Evolutionary conservation across 2,329 filamentous ascomycete genomes (phyloP).

Genomic region (Sporothrix pseudoabietina): DNA sequence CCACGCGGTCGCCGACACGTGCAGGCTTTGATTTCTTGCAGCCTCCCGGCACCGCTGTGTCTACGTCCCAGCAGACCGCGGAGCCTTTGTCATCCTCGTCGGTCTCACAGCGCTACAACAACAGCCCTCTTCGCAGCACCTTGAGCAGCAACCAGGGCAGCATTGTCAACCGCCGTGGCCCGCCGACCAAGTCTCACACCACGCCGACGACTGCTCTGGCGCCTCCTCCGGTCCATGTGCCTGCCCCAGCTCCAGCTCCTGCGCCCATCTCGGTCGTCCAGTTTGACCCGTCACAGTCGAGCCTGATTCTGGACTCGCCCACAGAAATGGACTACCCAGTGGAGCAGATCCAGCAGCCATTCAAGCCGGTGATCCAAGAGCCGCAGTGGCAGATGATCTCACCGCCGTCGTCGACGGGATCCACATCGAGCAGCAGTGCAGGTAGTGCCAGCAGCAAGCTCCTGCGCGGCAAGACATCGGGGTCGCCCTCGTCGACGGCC

Average conservation of each 20-base stretch:
- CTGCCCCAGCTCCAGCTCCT: not conserved
- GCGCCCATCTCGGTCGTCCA: conserved; percentile 30
- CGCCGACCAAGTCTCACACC: conserved; percentile 3
- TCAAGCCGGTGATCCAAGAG: conserved; percentile 46
- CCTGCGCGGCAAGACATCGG: not conserved
- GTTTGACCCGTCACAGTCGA: conserved; percentile 44
- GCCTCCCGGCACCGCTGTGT: not conserved
- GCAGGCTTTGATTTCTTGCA: conserved; percentile 8
- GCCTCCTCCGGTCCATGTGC: not conserved
- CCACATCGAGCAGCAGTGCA: conserved; percentile 25
- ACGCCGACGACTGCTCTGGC: not conserved
- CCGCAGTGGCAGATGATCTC: conserved; percentile 54
- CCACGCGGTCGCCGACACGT: conserved; percentile 42
- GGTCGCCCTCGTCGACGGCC: conserved; percentile 39
- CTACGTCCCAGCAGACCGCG: not conserved
- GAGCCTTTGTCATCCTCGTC: not conserved
- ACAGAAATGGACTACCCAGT: conserved; percentile 36
- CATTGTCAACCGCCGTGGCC: conserved; percentile 16
- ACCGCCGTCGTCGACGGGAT: conserved; percentile 40
- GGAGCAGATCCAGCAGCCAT: conserved; percentile 34
- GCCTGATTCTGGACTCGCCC: conserved; percentile 49
- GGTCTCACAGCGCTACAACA: conserved; percentile 22
- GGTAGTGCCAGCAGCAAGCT: conserved; percentile 32
- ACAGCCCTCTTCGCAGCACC: conserved; percentile 30
- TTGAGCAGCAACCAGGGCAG: conserved; percentile 33